Percentiles rank a stretch among this genome's conserved stretches.
These are phyloP conservation scores for Solanum peruvianum DNA, from an alignment of 257 asterid species.

Conservation along the genomic window DNA sequence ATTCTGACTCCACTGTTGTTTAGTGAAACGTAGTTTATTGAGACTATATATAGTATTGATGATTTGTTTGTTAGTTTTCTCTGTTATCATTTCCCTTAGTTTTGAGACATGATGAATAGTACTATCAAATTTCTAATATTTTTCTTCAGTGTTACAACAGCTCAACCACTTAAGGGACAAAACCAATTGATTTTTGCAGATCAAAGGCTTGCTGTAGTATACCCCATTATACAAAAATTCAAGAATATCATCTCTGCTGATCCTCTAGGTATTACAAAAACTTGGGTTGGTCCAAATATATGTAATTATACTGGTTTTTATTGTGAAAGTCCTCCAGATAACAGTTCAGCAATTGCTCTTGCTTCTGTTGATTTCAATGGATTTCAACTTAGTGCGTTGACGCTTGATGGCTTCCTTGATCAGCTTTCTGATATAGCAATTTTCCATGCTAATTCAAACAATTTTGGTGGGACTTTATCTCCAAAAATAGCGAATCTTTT, in stretches of 20 bases:
- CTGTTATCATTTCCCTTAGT: neutral
- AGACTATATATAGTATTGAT: neutral
- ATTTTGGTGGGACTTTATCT: slow-evolving; percentile 40
- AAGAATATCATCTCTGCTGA: slow-evolving; percentile 43
- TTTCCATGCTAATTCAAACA: slow-evolving; percentile 77
- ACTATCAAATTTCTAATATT: neutral
- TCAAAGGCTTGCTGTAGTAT: slow-evolving; percentile 46
- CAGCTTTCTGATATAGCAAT: slow-evolving; percentile 65
- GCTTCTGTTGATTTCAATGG: slow-evolving; percentile 81
- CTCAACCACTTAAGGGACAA: slow-evolving; percentile 4
- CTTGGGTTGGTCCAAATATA: slow-evolving; percentile 58
- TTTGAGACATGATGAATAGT: neutral
- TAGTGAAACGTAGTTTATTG: neutral
- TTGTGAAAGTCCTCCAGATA: slow-evolving; percentile 69
- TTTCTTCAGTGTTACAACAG: neutral
- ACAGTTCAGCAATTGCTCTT: slow-evolving; percentile 55
- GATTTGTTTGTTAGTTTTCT: neutral
- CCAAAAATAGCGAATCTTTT: slow-evolving; percentile 32
- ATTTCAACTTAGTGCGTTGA: slow-evolving; percentile 45
- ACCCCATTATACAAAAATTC: slow-evolving; percentile 57
- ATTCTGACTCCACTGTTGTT: neutral
- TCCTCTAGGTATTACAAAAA: slow-evolving; percentile 49
- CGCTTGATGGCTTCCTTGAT: slow-evolving; percentile 61
- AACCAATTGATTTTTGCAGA: slow-evolving; percentile 34
- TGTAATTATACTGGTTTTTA: slow-evolving; percentile 60